Evolutionary conservation across 371 early-diverging fungal species (phyloP).

Genomic region (Massospora cicadina): DNA sequence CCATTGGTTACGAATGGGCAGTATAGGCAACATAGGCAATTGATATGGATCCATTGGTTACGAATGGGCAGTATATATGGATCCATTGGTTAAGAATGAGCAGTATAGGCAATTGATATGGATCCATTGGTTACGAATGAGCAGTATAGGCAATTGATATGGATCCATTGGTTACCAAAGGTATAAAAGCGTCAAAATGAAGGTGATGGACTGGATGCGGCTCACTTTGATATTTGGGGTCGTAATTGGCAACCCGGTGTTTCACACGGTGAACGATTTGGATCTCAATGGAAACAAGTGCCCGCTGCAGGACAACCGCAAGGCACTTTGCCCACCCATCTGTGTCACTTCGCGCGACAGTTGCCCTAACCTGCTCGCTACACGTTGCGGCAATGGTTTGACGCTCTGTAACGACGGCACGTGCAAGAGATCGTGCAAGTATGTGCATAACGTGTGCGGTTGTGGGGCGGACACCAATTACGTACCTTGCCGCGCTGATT

Average conservation of each 20-base stretch:
- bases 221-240: not conserved
- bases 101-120: too few relatives aligned
- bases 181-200: too few relatives aligned
- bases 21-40: too few relatives aligned
- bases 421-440: constrained; percentile 26
- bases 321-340: not conserved
- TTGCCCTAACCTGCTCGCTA: constrained; percentile 15
- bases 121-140: too few relatives aligned
- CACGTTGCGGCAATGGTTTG: constrained; percentile 25
- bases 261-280: constrained; percentile 7
- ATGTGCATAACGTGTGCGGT: constrained; percentile 22
- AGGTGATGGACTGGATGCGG: too few relatives aligned
- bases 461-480: constrained; percentile 11
- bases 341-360: not conserved
- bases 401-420: constrained; percentile 33
- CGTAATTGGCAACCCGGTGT: not conserved
- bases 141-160: too few relatives aligned
- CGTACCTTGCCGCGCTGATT: not conserved
- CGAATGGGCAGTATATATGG: too few relatives aligned
- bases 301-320: constrained; percentile 1
- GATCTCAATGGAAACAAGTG: constrained; percentile 7
- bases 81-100: too few relatives aligned
- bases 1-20: too few relatives aligned
- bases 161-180: too few relatives aligned
- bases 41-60: too few relatives aligned